phyloP scores from a whole-genome alignment of 225 moss, liverwort and hornwort genomes.

The Pleurozium schreberi region DNA sequence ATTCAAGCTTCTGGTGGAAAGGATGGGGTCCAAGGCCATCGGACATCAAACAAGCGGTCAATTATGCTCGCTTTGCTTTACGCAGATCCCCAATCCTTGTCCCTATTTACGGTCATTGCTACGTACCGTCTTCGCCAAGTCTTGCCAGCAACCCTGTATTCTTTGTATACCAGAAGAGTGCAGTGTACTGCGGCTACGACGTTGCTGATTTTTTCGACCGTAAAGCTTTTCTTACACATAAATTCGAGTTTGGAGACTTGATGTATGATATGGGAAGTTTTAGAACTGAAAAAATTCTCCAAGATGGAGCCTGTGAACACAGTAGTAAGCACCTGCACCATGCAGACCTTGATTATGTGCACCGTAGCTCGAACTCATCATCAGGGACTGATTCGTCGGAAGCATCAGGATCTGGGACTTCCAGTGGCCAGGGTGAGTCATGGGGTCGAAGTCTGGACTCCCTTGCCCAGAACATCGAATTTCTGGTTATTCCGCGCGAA shows the following conservation, averaged over 20 bases:
- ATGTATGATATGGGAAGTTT: slow-evolving; percentile 45
- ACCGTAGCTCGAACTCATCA: slow-evolving; percentile 26
- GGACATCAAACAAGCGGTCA: slow-evolving; percentile 56
- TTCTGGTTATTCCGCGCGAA: slow-evolving; percentile 23
- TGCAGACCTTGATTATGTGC: slow-evolving; percentile 24
- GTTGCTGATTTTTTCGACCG: slow-evolving; percentile 86
- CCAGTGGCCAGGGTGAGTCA: slow-evolving; percentile 48
- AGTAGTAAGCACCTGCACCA: slow-evolving; percentile 12
- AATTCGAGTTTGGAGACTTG: slow-evolving; percentile 56
- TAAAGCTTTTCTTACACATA: slow-evolving; percentile 56
- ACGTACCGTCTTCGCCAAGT: slow-evolving; percentile 66
- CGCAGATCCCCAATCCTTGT: slow-evolving; percentile 58
- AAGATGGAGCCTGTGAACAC: slow-evolving; percentile 36
- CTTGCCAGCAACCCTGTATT: slow-evolving; percentile 83
- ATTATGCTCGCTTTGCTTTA: slow-evolving; percentile 44
- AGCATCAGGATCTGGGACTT: slow-evolving; percentile 34
- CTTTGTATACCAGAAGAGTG: slow-evolving; percentile 65
- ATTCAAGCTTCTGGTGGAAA: slow-evolving; percentile 79
- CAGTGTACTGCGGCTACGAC: slow-evolving; percentile 67
- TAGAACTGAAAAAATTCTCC: slow-evolving; percentile 23
- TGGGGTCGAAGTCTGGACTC: slow-evolving; percentile 87
- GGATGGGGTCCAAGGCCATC: slow-evolving; percentile 73
- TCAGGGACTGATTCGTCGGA: slow-evolving; percentile 35
- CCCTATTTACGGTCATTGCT: slow-evolving; percentile 85
- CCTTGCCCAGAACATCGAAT: slow-evolving; percentile 47